A percentile compares a stretch with the other conserved stretches of the same genome.
phyloP scores from a whole-genome alignment of 768 basidiomycete genomes.

The Leccinellum luteum region DNA sequence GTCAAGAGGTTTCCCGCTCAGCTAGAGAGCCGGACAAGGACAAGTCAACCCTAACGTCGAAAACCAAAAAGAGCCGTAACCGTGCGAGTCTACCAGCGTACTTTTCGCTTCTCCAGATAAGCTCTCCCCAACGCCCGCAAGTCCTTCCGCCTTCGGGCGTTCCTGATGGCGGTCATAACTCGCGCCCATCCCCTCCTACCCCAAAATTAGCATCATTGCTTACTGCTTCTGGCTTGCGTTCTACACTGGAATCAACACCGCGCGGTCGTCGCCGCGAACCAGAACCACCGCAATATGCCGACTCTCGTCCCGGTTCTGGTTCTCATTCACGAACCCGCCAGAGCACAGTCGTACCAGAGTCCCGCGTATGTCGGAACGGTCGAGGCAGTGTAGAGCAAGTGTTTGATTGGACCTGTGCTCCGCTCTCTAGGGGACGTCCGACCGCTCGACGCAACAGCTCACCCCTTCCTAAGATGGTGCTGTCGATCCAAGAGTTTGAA shows the following conservation, averaged over 20 bases:
- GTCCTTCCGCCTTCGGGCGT: conserved; percentile 43
- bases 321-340: conserved; percentile 40
- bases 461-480: conserved; percentile 49
- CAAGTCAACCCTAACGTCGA: conserved; percentile 31
- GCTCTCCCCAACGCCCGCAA: conserved; percentile 39
- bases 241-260: conserved; percentile 42
- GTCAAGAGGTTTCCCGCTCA: conserved; percentile 35
- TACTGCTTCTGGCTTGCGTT: conserved; percentile 34
- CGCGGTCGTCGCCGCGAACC: conserved; percentile 51
- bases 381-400: conserved; percentile 43
- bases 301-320: conserved; percentile 42
- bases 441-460: conserved; percentile 54
- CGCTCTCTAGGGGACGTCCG: conserved; percentile 45
- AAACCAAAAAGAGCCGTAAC: conserved; percentile 54
- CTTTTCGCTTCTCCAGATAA: conserved; percentile 67
- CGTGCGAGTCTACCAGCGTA: conserved; percentile 74
- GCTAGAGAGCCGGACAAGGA: conserved; percentile 23
- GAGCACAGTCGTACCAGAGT: conserved; percentile 6
- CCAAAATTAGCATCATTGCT: conserved; percentile 45
- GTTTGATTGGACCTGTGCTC: conserved; percentile 46
- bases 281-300: conserved; percentile 32
- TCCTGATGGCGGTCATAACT: conserved; percentile 31
- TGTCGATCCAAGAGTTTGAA: conserved; percentile 35
- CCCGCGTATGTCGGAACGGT: conserved; percentile 20
- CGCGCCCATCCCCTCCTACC: conserved; percentile 58